Percentiles rank a stretch among this genome's conserved stretches.
Evolutionary conservation across 2,329 filamentous ascomycete genomes (phyloP).

Genomic region (Ambrosiella cleistominuta): DNA sequence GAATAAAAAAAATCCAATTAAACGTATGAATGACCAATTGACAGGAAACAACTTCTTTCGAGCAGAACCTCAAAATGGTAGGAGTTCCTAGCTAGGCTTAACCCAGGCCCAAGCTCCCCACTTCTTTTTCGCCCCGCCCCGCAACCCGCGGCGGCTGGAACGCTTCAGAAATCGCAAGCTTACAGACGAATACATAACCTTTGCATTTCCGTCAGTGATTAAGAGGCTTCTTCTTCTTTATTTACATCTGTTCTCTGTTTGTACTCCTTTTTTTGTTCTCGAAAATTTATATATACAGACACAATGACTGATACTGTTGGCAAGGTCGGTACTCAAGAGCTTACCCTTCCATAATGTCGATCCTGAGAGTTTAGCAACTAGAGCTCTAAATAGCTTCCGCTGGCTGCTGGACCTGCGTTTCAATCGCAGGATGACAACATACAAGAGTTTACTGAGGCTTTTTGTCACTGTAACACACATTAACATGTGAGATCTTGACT

Average conservation of each 20-base stretch:
- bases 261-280: background rate
- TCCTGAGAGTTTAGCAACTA: background rate
- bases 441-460: background rate
- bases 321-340: conserved; percentile 1
- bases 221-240: background rate
- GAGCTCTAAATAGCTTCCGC: background rate
- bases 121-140: background rate
- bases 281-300: background rate
- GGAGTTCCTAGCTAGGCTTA: background rate
- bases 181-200: background rate
- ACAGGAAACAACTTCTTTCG: background rate
- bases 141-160: background rate
- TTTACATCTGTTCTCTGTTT: background rate
- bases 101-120: background rate
- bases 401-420: conserved; percentile 1
- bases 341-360: background rate
- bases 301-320: conserved; percentile 14
- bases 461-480: background rate
- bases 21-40: too few relatives aligned
- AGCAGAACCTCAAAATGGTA: background rate
- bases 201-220: conserved; percentile 1
- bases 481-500: background rate
- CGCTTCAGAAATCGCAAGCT: background rate
- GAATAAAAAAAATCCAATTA: too few relatives aligned
- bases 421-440: background rate